Conservation (phyloP, 352 stramenopile species). For the Phytophthora sojae region DNA sequence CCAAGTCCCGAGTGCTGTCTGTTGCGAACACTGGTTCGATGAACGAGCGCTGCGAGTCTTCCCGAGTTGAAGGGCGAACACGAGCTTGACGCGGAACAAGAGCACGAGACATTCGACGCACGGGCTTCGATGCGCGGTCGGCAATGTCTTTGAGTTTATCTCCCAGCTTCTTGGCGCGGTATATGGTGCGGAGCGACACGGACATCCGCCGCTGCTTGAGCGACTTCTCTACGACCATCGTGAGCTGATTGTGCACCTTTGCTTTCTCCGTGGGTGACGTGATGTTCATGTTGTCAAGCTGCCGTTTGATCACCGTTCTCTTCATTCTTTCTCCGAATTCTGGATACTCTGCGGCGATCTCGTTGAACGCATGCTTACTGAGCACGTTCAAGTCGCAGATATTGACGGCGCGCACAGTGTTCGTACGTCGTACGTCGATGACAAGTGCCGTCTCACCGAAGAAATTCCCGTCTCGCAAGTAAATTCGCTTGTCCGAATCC, state of each 20-base stretch:
- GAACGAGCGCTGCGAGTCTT: constrained; percentile 19
- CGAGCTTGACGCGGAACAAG: constrained; percentile 22
- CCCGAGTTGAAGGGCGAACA: constrained; percentile 31
- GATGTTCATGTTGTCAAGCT: constrained; percentile 89
- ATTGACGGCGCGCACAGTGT: constrained; percentile 79
- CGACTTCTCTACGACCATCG: constrained; percentile 81
- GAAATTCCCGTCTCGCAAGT: constrained; percentile 80
- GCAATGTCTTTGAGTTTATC: constrained; percentile 88
- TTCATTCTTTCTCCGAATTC: constrained; percentile 87
- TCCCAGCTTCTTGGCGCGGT: constrained; percentile 80
- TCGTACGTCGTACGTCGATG: constrained; percentile 81
- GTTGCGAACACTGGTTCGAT: constrained; percentile 10
- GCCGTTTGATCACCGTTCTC: constrained; percentile 80
- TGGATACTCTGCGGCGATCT: constrained; percentile 82
- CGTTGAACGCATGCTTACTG: constrained; percentile 81
- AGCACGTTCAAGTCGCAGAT: constrained; percentile 85
- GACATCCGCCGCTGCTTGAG: constrained; percentile 79
- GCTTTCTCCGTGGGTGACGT: constrained; percentile 73
- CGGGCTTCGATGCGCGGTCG: constrained; percentile 55
- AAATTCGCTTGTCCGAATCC: constrained; percentile 70
- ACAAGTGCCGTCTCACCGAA: constrained; percentile 82
- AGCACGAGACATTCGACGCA: constrained; percentile 31
- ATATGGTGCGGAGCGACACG: constrained; percentile 76
- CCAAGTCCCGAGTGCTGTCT: constrained; percentile 38
- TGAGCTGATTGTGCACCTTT: constrained; percentile 82